phyloP scores from a whole-genome alignment of 2,329 filamentous ascomycete species.

The Phoma sp. region DNA sequence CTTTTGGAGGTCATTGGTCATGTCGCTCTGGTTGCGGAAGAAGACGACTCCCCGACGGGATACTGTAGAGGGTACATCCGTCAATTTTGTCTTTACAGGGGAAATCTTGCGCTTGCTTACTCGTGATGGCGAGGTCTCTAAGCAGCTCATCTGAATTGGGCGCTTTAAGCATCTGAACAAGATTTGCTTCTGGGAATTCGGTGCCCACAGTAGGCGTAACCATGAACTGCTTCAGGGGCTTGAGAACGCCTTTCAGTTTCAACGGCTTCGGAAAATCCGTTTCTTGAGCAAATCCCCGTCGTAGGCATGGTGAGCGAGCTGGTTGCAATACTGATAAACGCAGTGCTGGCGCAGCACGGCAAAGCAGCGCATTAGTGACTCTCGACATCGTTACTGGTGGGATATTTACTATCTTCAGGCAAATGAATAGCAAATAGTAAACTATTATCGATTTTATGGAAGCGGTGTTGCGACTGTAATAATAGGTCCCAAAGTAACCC shows the following conservation, averaged over 20 bases:
- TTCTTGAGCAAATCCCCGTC: background rate
- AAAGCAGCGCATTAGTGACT: too few species aligned
- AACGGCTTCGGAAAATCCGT: slow-evolving; percentile 32
- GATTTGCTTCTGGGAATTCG: slow-evolving; percentile 52
- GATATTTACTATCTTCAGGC: too few species aligned
- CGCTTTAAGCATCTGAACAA: slow-evolving; percentile 43
- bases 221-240: slow-evolving; percentile 47
- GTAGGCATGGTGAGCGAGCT: background rate
- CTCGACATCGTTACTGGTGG: too few species aligned
- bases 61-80: too few species aligned
- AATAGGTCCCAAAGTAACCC: too few species aligned
- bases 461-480: too few species aligned
- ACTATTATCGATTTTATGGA: too few species aligned
- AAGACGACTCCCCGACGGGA: slow-evolving; percentile 79
- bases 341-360: background rate
- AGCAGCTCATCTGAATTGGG: slow-evolving; percentile 47
- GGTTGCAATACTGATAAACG: background rate
- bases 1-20: slow-evolving; percentile 71
- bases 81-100: too few species aligned
- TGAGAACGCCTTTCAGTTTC: slow-evolving; percentile 51
- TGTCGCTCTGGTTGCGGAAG: slow-evolving; percentile 68
- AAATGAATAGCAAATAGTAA: too few species aligned
- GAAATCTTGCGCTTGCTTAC: too few species aligned
- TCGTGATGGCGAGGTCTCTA: slow-evolving; percentile 61
- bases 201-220: slow-evolving; percentile 59